These are phyloP conservation scores for Podosphaera fusca DNA, from an alignment of 2,329 filamentous ascomycete genomes.

Conservation along the genomic window DNA sequence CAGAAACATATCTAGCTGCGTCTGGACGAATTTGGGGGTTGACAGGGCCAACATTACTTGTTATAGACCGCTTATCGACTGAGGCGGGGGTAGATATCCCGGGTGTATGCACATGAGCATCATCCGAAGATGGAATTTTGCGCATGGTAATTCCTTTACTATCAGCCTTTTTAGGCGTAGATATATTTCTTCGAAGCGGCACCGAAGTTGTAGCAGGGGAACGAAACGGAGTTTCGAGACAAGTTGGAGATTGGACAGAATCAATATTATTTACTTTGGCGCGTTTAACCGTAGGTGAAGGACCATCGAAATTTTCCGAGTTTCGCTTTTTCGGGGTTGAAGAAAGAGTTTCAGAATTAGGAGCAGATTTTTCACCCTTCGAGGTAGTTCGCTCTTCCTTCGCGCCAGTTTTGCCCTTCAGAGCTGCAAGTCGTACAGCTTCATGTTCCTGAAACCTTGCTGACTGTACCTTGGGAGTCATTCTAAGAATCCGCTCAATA, in stretches of 20 bases:
- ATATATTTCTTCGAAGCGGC: slow-evolving; percentile 13
- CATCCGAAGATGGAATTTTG: slow-evolving; percentile 19
- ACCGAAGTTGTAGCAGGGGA: slow-evolving; percentile 13
- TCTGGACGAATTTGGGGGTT: not conserved
- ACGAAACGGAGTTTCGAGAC: slow-evolving; percentile 16
- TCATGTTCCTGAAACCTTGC: slow-evolving; percentile 6
- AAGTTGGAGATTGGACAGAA: slow-evolving; percentile 17
- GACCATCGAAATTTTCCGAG: slow-evolving; percentile 7
- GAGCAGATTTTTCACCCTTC: not conserved
- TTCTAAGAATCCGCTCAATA: slow-evolving; percentile 13
- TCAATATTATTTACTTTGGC: slow-evolving; percentile 16
- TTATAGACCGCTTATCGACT: slow-evolving; percentile 12
- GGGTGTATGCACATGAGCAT: slow-evolving; percentile 19
- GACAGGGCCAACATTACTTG: slow-evolving; percentile 6
- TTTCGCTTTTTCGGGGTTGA: slow-evolving; percentile 10
- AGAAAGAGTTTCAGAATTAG: not conserved
- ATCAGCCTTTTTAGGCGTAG: slow-evolving; percentile 21
- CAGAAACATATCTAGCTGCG: slow-evolving; percentile 3
- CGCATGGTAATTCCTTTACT: slow-evolving; percentile 18
- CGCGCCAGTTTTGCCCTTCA: not conserved
- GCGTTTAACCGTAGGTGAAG: slow-evolving; percentile 16
- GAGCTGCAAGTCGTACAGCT: slow-evolving; percentile 3
- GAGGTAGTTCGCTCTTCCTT: not conserved
- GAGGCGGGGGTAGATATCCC: slow-evolving; percentile 14
- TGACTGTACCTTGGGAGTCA: slow-evolving; percentile 4